Evolutionary conservation across 768 basidiomycete genomes (phyloP), one percentile per base, ranked within the genome.

Genomic region (Lentinula sp.): DNA sequence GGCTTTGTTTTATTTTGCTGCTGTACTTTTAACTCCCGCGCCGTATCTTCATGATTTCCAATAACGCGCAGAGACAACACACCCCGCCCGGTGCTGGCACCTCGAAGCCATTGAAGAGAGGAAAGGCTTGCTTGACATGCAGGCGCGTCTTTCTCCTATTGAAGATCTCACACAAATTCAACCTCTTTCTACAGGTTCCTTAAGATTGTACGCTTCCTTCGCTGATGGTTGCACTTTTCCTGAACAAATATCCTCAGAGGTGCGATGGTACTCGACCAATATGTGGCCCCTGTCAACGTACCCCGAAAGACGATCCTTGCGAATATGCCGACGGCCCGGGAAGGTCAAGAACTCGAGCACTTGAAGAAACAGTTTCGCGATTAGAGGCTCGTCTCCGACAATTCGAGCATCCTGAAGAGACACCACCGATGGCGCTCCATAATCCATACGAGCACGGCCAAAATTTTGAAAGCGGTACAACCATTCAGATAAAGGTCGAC

Each of bases 311-410:
- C 32, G 86, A 86, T 57, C 85, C 85, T 35, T 90, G 88, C 69
- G 87, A 90, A 72, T 90, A 88, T 69, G 77, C 83, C 6, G 87
- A 89, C 66, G 84, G 83, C 5, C 79, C 79, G 36, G 80, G 80
- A 46, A 80, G 84, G 61, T 84, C 88, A 18, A 75, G 81, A 59
- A 87, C 83, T 3, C 78, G 85, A 66, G 74, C 77, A 4, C 71
- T 90, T 18, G 85, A 87, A 67, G 85, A 86, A 41, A 80, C 84
- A 1, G 74, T 88, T 23, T 73, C 77, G 0, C 75, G 81, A 35
- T 72, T 89, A 39, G 81, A 81, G 69, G 78, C 82, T 43, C 79
- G 86, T 42, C 73, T 90, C 7, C 74, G 75, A 52, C 84, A 86
- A 62, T 71, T 85, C 33, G 84, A 86, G 66, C 73, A 85, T 59